These are phyloP conservation scores for Carpinus fangiana DNA, from an alignment of 306 rosid genomes.

Conservation along the genomic window DNA sequence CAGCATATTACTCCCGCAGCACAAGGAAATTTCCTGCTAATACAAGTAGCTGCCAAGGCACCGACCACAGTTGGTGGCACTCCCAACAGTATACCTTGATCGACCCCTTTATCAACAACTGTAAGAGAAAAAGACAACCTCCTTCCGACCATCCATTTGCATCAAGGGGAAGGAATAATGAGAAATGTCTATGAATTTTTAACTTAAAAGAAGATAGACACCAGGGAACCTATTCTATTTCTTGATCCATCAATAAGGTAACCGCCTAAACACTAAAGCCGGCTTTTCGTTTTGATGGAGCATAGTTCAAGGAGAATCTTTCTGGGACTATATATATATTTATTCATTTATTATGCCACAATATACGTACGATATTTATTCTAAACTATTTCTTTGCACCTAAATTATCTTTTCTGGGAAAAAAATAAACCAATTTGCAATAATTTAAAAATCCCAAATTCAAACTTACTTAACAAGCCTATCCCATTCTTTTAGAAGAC, in stretches of 20 bases:
- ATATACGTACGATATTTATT: background rate
- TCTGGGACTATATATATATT: background rate
- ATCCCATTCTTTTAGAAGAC: background rate
- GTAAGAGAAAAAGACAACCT: background rate
- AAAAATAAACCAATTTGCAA: background rate
- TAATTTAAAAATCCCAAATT: background rate
- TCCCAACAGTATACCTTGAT: background rate
- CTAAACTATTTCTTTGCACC: background rate
- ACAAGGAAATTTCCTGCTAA: background rate
- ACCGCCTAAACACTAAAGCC: background rate
- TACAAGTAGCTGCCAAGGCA: background rate
- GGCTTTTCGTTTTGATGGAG: background rate
- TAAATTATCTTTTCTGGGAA: background rate
- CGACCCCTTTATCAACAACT: background rate
- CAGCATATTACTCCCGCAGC: background rate
- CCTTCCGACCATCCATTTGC: background rate
- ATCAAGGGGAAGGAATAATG: background rate
- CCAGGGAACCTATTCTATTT: too few species aligned
- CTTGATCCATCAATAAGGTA: background rate
- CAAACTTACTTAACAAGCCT: background rate
- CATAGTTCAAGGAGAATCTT: too few species aligned
- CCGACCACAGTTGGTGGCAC: background rate
- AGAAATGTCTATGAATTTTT: background rate
- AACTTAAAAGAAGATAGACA: background rate
- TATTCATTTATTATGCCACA: background rate